phyloP scores from a whole-genome alignment of 768 basidiomycete species.

The Leccinum fibrillosum region DNA sequence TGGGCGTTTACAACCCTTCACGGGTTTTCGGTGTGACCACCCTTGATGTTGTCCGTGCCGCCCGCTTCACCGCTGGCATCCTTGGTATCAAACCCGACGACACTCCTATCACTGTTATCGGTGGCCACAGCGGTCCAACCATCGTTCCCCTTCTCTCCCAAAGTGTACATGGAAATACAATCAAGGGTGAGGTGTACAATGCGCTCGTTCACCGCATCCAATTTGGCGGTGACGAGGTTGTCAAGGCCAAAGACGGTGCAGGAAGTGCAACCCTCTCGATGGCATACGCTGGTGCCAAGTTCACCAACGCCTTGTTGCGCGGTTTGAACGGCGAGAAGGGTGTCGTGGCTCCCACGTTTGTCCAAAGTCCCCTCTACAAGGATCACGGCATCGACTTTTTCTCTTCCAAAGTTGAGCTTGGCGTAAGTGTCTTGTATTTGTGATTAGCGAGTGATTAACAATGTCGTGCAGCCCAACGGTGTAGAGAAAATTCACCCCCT shows the following conservation, averaged over 20 bases:
- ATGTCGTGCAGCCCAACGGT: conserved; percentile 59
- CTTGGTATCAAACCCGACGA: conserved; percentile 62
- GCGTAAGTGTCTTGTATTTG: conserved; percentile 48
- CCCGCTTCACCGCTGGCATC: conserved; percentile 82
- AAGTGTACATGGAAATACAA: conserved; percentile 59
- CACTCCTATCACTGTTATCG: conserved; percentile 79
- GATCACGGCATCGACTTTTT: conserved; percentile 92
- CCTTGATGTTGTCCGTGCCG: conserved; percentile 95
- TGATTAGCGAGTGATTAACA: conserved; percentile 3
- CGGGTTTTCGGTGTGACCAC: conserved; percentile 96
- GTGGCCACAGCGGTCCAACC: conserved; percentile 96
- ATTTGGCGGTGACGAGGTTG: conserved; percentile 97
- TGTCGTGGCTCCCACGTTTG: conserved; percentile 77
- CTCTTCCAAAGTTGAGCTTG: conserved; percentile 91
- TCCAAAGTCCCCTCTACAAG: conserved; percentile 83
- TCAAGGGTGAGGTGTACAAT: conserved; percentile 71
- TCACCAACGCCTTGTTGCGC: conserved; percentile 56
- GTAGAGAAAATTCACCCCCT: conserved; percentile 90
- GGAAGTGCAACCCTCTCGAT: conserved; percentile 75
- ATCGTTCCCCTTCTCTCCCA: conserved; percentile 97
- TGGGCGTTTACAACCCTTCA: conserved; percentile 86
- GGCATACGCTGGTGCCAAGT: conserved; percentile 76
- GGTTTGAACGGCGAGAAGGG: conserved; percentile 66
- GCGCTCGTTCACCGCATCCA: conserved; percentile 92
- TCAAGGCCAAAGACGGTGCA: conserved; percentile 93